Conservation (phyloP, 148 eudicot species). For the Tetragonia tetragonoides region DNA sequence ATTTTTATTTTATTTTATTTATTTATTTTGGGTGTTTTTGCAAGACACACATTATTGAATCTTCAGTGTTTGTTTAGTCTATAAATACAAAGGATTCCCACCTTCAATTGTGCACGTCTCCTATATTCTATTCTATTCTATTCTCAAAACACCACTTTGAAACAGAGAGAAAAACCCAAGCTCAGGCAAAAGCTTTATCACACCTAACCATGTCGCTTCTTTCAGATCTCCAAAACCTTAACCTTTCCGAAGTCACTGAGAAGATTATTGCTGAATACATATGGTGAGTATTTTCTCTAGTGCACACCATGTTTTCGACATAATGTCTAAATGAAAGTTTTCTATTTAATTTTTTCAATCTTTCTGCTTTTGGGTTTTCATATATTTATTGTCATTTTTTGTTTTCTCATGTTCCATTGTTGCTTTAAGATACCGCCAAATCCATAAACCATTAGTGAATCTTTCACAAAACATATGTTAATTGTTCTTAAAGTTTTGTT, state of each 20-base stretch:
- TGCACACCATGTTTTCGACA: slow-evolving; percentile 12
- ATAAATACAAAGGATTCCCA: not conserved
- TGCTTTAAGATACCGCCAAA: not conserved
- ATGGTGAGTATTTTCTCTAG: slow-evolving; percentile 35
- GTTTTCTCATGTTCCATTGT: not conserved
- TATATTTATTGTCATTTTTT: not conserved
- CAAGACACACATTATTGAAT: too few species aligned
- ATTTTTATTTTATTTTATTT: not conserved
- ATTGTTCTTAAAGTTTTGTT: not conserved
- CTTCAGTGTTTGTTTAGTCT: not conserved
- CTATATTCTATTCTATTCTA: not conserved
- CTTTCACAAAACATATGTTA: not conserved
- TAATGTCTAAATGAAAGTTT: not conserved
- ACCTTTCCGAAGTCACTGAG: slow-evolving; percentile 48
- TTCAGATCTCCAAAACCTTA: slow-evolving; percentile 49
- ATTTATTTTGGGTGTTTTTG: not conserved
- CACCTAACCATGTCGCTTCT: slow-evolving; percentile 31
- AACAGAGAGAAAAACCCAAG: not conserved
- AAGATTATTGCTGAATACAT: slow-evolving; percentile 66
- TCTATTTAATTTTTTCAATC: not conserved
- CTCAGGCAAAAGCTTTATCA: not conserved
- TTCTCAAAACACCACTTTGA: not conserved
- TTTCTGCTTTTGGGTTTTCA: not conserved
- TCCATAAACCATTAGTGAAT: not conserved
- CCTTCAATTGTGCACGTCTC: not conserved